phyloP scores from a whole-genome alignment of 108 stramenopile genomes.

The Nitzschia sp. region DNA sequence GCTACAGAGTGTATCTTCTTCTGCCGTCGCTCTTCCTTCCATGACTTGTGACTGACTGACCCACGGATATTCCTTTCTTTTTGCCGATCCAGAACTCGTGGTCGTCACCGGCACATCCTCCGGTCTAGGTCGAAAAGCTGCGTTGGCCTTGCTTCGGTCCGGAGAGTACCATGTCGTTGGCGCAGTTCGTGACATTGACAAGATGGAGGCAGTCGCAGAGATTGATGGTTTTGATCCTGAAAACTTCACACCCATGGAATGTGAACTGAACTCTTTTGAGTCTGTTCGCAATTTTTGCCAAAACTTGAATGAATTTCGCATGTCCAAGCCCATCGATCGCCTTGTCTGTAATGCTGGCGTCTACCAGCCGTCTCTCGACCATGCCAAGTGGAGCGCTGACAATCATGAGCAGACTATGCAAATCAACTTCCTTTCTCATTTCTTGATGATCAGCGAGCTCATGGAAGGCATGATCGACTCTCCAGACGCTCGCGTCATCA shows the following conservation, averaged over 20 bases:
- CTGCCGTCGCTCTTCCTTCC: no score
- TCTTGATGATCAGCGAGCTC: constrained; percentile 73
- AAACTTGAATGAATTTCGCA: constrained; percentile 66
- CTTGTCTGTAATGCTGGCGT: constrained; percentile 90
- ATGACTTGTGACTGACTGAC: not conserved
- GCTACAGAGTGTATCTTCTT: no score
- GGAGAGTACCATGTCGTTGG: constrained; percentile 87
- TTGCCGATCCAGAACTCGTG: constrained; percentile 65
- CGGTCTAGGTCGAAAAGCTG: constrained; percentile 89
- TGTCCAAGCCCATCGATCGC: constrained; percentile 80
- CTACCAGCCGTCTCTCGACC: constrained; percentile 79
- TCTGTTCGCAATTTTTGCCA: constrained; percentile 82
- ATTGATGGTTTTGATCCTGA: constrained; percentile 75
- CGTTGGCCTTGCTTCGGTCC: constrained; percentile 73
- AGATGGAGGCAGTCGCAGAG: constrained; percentile 90
- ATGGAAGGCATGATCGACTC: constrained; percentile 69
- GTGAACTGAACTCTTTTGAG: constrained; percentile 86
- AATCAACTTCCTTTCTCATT: constrained; percentile 88
- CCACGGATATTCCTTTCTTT: constrained; percentile 2
- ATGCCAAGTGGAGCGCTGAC: constrained; percentile 88
- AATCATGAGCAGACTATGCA: constrained; percentile 92
- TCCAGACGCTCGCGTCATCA: constrained; percentile 71
- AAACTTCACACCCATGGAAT: constrained; percentile 84
- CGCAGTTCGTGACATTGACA: constrained; percentile 80
- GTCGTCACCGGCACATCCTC: constrained; percentile 88